These are phyloP conservation scores for Alnus glutinosa DNA, from an alignment of 306 rosid genomes.

Conservation along the genomic window DNA sequence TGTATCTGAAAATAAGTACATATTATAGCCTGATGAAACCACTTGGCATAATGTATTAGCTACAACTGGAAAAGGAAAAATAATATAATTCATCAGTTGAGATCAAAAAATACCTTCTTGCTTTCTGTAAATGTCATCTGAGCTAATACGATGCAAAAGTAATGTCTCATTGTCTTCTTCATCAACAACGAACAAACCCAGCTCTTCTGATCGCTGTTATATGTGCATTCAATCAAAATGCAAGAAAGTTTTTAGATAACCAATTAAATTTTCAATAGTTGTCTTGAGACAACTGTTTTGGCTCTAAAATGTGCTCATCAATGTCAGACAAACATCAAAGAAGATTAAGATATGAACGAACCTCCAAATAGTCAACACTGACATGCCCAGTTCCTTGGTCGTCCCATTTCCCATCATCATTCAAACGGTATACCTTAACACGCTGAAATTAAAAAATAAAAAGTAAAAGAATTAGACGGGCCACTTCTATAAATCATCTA, in stretches of 20 bases:
- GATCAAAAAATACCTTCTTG: slow-evolving; percentile 78
- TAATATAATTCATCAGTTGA: neutral
- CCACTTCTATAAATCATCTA: slow-evolving; percentile 18
- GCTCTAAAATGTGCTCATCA: neutral
- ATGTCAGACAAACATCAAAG: slow-evolving; percentile 28
- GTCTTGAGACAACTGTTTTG: slow-evolving; percentile 5
- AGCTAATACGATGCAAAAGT: slow-evolving; percentile 78
- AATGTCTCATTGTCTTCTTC: slow-evolving; percentile 89
- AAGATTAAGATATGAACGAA: slow-evolving; percentile 36
- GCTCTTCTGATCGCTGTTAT: slow-evolving; percentile 81
- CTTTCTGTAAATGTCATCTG: slow-evolving; percentile 87
- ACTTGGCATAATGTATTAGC: neutral
- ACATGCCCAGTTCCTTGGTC: slow-evolving; percentile 98
- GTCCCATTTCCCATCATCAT: slow-evolving; percentile 97
- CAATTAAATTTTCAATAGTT: neutral
- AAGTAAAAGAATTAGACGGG: slow-evolving; percentile 12
- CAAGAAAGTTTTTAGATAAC: slow-evolving; percentile 7
- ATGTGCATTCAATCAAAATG: slow-evolving; percentile 24
- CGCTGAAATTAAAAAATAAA: slow-evolving; percentile 63
- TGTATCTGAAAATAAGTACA: slow-evolving; percentile 53
- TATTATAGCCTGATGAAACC: neutral
- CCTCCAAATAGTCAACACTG: slow-evolving; percentile 89
- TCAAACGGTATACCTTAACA: slow-evolving; percentile 92
- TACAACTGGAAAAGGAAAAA: slow-evolving; percentile 10
- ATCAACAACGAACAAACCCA: slow-evolving; percentile 80